phyloP scores from a whole-genome alignment of 192 early-diverging fungal genomes.

The Obelidium mucronatum region DNA sequence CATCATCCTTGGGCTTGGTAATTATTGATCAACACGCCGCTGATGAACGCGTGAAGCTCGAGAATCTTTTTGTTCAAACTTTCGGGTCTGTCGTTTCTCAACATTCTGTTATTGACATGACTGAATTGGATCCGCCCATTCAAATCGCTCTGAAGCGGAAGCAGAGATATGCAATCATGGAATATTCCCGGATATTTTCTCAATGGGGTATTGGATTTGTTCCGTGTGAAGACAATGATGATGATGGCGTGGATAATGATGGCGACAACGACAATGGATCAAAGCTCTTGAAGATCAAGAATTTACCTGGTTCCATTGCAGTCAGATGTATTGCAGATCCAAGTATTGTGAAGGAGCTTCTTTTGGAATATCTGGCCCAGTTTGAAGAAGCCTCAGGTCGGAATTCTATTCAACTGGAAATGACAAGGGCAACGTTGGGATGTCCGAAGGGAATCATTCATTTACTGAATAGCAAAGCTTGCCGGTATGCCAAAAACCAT shows the following conservation, averaged over 20 bases:
- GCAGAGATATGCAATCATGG: slow-evolving; percentile 44
- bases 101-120: slow-evolving; percentile 33
- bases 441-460: slow-evolving; percentile 73
- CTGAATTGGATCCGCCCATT: slow-evolving; percentile 53
- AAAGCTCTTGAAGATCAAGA: neutral
- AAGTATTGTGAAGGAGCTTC: slow-evolving; percentile 53
- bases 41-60: slow-evolving; percentile 76
- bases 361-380: slow-evolving; percentile 55
- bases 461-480: slow-evolving; percentile 78
- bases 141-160: slow-evolving; percentile 45
- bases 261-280: neutral
- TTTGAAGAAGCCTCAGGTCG: slow-evolving; percentile 45
- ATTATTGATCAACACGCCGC: slow-evolving; percentile 84
- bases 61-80: slow-evolving; percentile 54
- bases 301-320: slow-evolving; percentile 63
- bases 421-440: slow-evolving; percentile 9
- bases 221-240: slow-evolving; percentile 6
- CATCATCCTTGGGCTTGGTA: slow-evolving; percentile 40
- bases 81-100: neutral
- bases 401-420: neutral
- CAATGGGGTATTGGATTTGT: slow-evolving; percentile 59
- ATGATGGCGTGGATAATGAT: neutral
- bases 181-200: slow-evolving; percentile 34
- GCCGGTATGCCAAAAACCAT: slow-evolving; percentile 46
- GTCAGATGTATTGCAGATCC: slow-evolving; percentile 68